These are phyloP conservation scores for Hyaloraphidium curvatum DNA, from an alignment of 192 early-diverging fungal genomes.

Conservation along the genomic window DNA sequence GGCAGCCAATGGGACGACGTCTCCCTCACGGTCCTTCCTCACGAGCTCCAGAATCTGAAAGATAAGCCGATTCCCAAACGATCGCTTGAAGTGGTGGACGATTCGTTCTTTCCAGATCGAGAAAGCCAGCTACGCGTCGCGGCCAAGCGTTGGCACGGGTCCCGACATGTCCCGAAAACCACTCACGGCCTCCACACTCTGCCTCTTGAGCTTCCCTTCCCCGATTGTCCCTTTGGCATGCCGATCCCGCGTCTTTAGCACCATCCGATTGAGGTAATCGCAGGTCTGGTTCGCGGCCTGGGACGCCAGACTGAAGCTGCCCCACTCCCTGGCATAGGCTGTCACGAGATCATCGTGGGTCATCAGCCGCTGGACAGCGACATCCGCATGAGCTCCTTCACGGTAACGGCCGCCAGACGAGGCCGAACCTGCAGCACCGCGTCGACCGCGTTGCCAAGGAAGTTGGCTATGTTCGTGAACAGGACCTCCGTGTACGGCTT, in stretches of 20 bases:
- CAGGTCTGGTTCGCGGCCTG: constrained; percentile 35
- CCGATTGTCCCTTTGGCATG: constrained; percentile 3
- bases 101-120: constrained; percentile 53
- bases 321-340: constrained; percentile 45
- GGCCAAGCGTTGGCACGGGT: background rate
- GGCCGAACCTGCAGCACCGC: too few species aligned
- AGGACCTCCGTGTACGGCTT: constrained; percentile 43
- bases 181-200: constrained; percentile 43
- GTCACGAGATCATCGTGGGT: constrained; percentile 44
- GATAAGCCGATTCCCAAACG: constrained; percentile 38
- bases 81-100: constrained; percentile 31
- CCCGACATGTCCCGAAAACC: constrained; percentile 2
- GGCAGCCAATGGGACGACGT: constrained; percentile 27
- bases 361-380: constrained; percentile 33
- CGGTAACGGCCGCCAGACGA: too few species aligned
- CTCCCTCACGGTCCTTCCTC: constrained; percentile 42
- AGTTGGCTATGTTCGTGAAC: constrained; percentile 43
- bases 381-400: too few species aligned
- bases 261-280: constrained; percentile 48
- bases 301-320: constrained; percentile 38
- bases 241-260: constrained; percentile 14
- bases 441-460: too few species aligned
- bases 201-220: constrained; percentile 27
- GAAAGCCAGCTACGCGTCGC: constrained; percentile 33
- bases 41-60: constrained; percentile 50